Evolutionary conservation across 257 asterid species (phyloP), one percentile per base, ranked within the genome.

Genomic region (Ligustrum vulgare): DNA sequence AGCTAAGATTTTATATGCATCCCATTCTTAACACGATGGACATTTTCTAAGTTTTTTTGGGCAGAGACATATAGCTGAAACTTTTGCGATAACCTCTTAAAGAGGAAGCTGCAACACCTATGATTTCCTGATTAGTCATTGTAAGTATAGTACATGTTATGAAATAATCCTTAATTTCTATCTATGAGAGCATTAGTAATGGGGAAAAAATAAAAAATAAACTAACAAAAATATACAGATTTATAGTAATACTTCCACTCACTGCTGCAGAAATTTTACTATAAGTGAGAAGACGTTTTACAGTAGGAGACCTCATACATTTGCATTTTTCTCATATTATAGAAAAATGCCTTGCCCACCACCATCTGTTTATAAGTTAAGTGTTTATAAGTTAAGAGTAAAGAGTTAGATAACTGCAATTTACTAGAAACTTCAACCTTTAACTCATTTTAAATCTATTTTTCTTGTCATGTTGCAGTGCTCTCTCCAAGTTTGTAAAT

Each of bases 401-500:
- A 41, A 41, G 47, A 41, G 47, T 41, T 6, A 41, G n/a, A 49
- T 49, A 4, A 16, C 22, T 49, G 22, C 15, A 49, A 49, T 49
- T 22, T 13, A 49, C 22, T 18, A 49, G 22, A 49, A 18, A 16
- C 9, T 7, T 56, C 6, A 16, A 47, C 58, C 49, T 22, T 22
- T 34, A 11, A 13, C 5, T 13, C 18, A n/a, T 77, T 47, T 69
- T 67, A 9, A 35, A 71, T 63, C 31, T 49, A 49, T 13, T 72
- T 64, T 81, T 56, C 65, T 63, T 80, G 34, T 75, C 75, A 65
- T 54, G 12, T 64, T 79, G 81, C 91, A 95, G 99, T 86, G 92
- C 89, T 0, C 90, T 93, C 77, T 86, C 89, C 45, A 95, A 89
- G 86, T 89, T 90, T 84, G 93, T 93, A 75, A 95, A 89, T 84